Base-by-base conservation (phyloP, 2,329 filamentous ascomycete species). In the Aspergillus brunneoviolaceus region DNA sequence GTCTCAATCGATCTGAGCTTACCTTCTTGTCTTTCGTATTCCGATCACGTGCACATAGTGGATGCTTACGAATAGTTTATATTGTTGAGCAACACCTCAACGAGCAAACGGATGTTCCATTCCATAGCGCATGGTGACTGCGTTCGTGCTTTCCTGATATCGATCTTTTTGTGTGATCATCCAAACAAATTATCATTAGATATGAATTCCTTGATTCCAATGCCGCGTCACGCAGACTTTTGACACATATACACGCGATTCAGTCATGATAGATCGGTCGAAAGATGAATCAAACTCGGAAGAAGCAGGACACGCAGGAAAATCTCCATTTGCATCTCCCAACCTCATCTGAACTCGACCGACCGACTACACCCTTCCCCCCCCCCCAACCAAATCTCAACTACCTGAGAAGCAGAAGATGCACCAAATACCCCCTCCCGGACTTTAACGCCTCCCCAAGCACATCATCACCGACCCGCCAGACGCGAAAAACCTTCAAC, bases 391-490 rank as follows among this genome's bases (percentile, higher is more conserved):
- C 5, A 16, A 5, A 16, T 16, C 10, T 12, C 11, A 49, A 19
- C 10, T 29, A 25, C 42, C 47, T 81, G 62, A 93, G 76, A 23
- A 93, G 73, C 12, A 92, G 89, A 21, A 96, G 68, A 78, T 98
- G 92, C 7, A 97, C 85, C 31, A 91, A 87, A 77, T 96, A 96
- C 5, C 93, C 93, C 23, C 85, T 86, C 16, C 84, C 84, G 6
- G 85, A 81, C 59, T 80, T 81, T 65, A 96, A 73, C 1, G 81
- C 84, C 14, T 79, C 73, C 0, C 82, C 84, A 53, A 96, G 70
- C 39, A 85, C 74, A 39, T 80, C 77, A 69, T 92, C 88, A 0
- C 87, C 86, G 5, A 96, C 75, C 59, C 90, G 84, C 91, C 92
- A 98, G 7, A 89, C 86, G 11, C 81, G 80, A 69, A 98, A 98